Percentiles rank a stretch among this genome's conserved stretches.
Conservation (phyloP, 768 basidiomycete genomes). For the Trametes cinnabarina region DNA sequence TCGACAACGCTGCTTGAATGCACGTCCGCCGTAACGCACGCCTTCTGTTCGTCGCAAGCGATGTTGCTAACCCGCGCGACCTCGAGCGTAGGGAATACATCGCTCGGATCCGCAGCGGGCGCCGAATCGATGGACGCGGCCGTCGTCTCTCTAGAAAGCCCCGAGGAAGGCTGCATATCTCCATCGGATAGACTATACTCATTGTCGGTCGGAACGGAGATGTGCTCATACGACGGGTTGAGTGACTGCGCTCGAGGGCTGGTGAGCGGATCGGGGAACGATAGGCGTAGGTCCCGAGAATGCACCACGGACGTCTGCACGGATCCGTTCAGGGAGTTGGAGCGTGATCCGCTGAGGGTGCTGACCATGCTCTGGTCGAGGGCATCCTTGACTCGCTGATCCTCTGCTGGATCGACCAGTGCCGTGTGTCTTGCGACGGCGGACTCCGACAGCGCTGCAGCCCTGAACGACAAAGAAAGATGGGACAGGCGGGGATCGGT, state of each 20-base stretch:
- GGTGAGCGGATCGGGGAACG: slow-evolving; percentile 81
- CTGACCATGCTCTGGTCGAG: slow-evolving; percentile 83
- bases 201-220: slow-evolving; percentile 40
- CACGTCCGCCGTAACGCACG: slow-evolving; percentile 11
- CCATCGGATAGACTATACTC: slow-evolving; percentile 22
- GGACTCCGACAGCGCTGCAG: slow-evolving; percentile 16
- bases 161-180: slow-evolving; percentile 20
- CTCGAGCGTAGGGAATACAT: slow-evolving; percentile 34
- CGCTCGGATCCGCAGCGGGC: slow-evolving; percentile 35
- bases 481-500: slow-evolving; percentile 12
- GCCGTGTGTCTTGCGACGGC: slow-evolving; percentile 16
- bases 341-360: slow-evolving; percentile 68
- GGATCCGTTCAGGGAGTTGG: slow-evolving; percentile 51
- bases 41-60: slow-evolving; percentile 20
- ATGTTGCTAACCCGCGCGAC: slow-evolving; percentile 24
- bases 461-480: slow-evolving; percentile 23
- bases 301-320: slow-evolving; percentile 49
- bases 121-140: slow-evolving; percentile 5
- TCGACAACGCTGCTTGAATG: slow-evolving; percentile 35
- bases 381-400: slow-evolving; percentile 67
- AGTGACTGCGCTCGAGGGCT: slow-evolving; percentile 54
- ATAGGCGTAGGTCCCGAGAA: slow-evolving; percentile 71
- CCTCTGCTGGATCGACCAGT: slow-evolving; percentile 52
- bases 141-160: not conserved
- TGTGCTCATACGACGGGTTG: slow-evolving; percentile 56